Evolutionary conservation across 1,284 basidiomycete genomes (phyloP), one percentile per base, ranked within the genome.

Genomic region (Sporisorium reilianum): DNA sequence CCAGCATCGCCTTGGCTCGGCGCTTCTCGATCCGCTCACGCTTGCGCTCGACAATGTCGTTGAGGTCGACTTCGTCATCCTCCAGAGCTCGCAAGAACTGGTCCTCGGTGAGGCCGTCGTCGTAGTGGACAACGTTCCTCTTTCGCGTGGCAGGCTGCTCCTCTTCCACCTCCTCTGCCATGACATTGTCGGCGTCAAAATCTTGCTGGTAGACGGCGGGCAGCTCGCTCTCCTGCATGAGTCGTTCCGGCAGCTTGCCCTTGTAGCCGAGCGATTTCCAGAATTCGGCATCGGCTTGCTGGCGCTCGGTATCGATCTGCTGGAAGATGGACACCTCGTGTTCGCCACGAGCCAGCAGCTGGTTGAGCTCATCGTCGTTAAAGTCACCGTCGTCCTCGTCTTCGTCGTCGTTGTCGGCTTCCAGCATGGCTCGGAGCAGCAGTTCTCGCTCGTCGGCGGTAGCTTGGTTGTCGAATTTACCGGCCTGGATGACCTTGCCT

Each of bases 401-500:
- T 30, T 83, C 84, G 10, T 85, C 84, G 23, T 85, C 84, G 41
- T 84, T 81, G 60, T 84, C 84, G 34, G 80, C 83, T 58, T 85
- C 84, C 41, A 85, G 71, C 75, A 74, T 67, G 85, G 91, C 85
- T 83, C 93, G 93, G 85, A 98, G 87, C 79, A 96, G 92, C 82
- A 94, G 92, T 84, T 99, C 97, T 80, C 97, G 95, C 85, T 99
- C 97, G 84, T 97, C 95, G 68, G 94, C 93, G 1, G 95, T 97
- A 20, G 95, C 97, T 86, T 97, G 96, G 86, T 99, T 97, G 86
- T 99, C 97, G 88, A 98, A 99, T 65, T 95, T 94, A 89, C 96
- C 96, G 55, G 96, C 96, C 56, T 85, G 84, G 55, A 85, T 85
- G 55, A 99, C 95, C 86, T 99, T 99, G 87, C 97, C 95, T 85